Base-by-base conservation (phyloP, 371 early-diverging fungal species). In the Apophysomyces elegans region DNA sequence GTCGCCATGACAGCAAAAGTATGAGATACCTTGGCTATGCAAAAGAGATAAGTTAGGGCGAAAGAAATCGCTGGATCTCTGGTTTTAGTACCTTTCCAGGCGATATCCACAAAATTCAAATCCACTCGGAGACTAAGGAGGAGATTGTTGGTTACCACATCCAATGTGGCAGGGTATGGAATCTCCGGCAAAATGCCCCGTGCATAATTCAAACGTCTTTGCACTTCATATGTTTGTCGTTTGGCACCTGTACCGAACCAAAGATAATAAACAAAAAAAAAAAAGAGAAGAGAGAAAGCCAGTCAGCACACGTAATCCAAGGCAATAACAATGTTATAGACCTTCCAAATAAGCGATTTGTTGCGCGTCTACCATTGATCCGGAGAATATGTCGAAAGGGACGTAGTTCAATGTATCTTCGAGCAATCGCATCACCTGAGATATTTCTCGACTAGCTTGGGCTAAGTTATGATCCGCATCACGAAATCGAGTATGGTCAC, bases 351-450 rank as follows among this genome's bases (percentile, higher is more conserved):
- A 72, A 14, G 68, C 61, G 5, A 74, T 54, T 56, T 79, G 79
- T 41, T 76, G 69, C n/a, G 59, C 66, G 59, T 80, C 80, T 61
- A 80, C 67, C 37, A 75, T 57, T 2, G 70, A 67, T 1, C 71
- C 75, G 57, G 72, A 76, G 72, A 80, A 80, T 21, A 80, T 62
- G 36, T 80, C 80, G 61, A 80, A 80, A 4, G 77, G 74, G 6
- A 71, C 69, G 50, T 75, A 80, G 37, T 71, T 69, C 11, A 74
- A 41, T 0, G 70, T 65, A 35, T 63, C 71, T 37, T 72, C 72
- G 13, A 77, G 16, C n/a, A 77, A 37, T 7, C 73, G 61, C 13
- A 70, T 50, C 3, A 65, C 67, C 45, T 71, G 75, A 18, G 56
- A 68, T 1, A 62, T 69, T 14, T 72, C 72, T 9, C 69, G 61